These are phyloP conservation scores for Xylaria scruposa DNA, from an alignment of 495 filamentous ascomycete genomes.

Conservation along the genomic window DNA sequence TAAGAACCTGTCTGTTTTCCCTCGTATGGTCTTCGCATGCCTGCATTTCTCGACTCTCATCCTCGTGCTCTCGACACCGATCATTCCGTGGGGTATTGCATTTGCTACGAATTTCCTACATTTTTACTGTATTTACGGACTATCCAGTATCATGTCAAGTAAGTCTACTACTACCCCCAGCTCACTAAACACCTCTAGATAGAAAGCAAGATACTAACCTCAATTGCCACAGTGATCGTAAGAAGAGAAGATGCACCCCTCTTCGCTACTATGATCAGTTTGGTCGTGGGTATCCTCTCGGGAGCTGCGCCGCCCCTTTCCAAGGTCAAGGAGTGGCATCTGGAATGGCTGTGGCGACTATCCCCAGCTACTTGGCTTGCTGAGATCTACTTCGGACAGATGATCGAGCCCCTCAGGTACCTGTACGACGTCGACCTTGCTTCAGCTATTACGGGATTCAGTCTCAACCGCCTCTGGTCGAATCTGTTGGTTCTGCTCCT, in stretches of 20 bases:
- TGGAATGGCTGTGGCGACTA: constrained; percentile 62
- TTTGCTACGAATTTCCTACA: constrained; percentile 60
- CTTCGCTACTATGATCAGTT: constrained; percentile 52
- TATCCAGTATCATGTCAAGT: constrained; percentile 54
- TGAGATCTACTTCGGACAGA: constrained; percentile 60
- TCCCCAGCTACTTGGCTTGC: constrained; percentile 64
- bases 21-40: constrained; percentile 56
- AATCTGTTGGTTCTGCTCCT: constrained; percentile 48
- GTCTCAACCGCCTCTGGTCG: constrained; percentile 43
- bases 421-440: constrained; percentile 53
- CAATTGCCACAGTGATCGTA: constrained; percentile 43
- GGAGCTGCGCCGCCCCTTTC: constrained; percentile 58
- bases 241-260: constrained; percentile 57
- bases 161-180: not conserved
- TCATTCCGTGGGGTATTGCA: constrained; percentile 52
- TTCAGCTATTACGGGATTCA: constrained; percentile 45
- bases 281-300: constrained; percentile 57
- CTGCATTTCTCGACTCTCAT: constrained; percentile 63
- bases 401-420: constrained; percentile 54
- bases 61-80: constrained; percentile 55
- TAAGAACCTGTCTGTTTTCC: constrained; percentile 57
- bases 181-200: not conserved
- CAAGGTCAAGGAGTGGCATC: constrained; percentile 57
- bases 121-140: constrained; percentile 65
- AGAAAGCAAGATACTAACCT: not conserved